Conservation (phyloP, 768 basidiomycete species). For the Kwoniella dejecticola region DNA sequence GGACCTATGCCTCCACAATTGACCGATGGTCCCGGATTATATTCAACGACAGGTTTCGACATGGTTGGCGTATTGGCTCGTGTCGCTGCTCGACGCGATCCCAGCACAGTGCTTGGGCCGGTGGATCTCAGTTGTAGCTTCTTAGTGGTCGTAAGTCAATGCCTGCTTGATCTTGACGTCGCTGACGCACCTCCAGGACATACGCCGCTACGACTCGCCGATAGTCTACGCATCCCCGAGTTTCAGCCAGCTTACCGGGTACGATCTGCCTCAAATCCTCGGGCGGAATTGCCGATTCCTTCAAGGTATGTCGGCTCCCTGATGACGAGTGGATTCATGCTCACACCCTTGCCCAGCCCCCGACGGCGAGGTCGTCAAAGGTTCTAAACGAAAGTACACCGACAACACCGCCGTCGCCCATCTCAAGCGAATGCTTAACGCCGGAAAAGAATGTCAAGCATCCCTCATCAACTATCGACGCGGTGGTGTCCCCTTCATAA, state of each 20-base stretch:
- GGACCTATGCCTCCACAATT: constrained; percentile 33
- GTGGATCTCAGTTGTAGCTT: constrained; percentile 93
- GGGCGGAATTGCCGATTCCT: constrained; percentile 75
- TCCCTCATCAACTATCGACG: constrained; percentile 86
- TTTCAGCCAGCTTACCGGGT: constrained; percentile 65
- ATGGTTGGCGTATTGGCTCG: constrained; percentile 77
- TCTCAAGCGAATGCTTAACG: constrained; percentile 67
- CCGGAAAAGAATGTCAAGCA: constrained; percentile 84
- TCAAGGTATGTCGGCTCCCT: constrained; percentile 41
- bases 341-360: constrained; percentile 73
- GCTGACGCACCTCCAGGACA: constrained; percentile 60
- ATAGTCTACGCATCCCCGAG: constrained; percentile 88
- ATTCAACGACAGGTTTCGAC: constrained; percentile 90
- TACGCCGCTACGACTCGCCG: constrained; percentile 75
- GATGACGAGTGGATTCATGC: background rate
- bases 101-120: constrained; percentile 77
- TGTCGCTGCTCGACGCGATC: constrained; percentile 72
- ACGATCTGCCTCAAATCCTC: constrained; percentile 65
- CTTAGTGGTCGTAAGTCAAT: constrained; percentile 66
- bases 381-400: constrained; percentile 64
- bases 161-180: background rate
- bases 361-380: constrained; percentile 61
- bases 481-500: constrained; percentile 81
- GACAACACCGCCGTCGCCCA: constrained; percentile 69
- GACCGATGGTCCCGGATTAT: constrained; percentile 61